Conservation (phyloP, 2,329 filamentous ascomycete genomes). For the Aureobasidium vineae region DNA sequence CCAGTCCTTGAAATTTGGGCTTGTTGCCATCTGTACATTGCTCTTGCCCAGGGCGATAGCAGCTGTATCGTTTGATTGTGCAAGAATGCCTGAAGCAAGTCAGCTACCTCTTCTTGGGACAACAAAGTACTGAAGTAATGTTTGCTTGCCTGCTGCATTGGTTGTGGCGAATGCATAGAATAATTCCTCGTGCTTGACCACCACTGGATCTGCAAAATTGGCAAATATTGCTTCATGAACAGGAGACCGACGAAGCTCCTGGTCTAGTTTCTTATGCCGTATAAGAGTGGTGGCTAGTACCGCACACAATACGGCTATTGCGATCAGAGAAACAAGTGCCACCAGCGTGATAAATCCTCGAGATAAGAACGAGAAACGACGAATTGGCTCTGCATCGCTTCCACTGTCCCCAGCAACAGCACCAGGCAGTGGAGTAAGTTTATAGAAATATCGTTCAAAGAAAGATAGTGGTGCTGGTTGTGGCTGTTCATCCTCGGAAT, state of each 20-base stretch:
- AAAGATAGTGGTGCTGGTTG: constrained; percentile 30
- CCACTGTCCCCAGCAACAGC: constrained; percentile 21
- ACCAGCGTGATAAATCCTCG: constrained; percentile 30
- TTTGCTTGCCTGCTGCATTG: constrained; percentile 32
- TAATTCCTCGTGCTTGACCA: constrained; percentile 36
- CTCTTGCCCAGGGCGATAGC: constrained; percentile 32
- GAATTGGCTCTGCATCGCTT: constrained; percentile 9
- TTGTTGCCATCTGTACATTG: constrained; percentile 43
- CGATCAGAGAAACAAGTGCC: constrained; percentile 29
- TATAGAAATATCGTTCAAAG: constrained; percentile 34
- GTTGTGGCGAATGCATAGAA: constrained; percentile 45
- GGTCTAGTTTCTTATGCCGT: neutral
- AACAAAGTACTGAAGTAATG: neutral
- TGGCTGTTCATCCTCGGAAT: constrained; percentile 1
- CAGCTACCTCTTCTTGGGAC: neutral
- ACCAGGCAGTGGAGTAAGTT: neutral
- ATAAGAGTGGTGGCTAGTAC: constrained; percentile 31
- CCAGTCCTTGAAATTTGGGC: constrained; percentile 40
- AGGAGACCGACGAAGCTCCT: neutral
- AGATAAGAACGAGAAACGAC: constrained; percentile 35
- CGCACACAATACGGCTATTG: constrained; percentile 32
- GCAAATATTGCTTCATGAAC: constrained; percentile 31
- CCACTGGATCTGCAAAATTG: constrained; percentile 43
- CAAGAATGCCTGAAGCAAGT: constrained; percentile 31
- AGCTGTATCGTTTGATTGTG: constrained; percentile 27